Base-by-base conservation (phyloP, 1,284 basidiomycete species). In the Mycosarcoma mackinlayi region DNA sequence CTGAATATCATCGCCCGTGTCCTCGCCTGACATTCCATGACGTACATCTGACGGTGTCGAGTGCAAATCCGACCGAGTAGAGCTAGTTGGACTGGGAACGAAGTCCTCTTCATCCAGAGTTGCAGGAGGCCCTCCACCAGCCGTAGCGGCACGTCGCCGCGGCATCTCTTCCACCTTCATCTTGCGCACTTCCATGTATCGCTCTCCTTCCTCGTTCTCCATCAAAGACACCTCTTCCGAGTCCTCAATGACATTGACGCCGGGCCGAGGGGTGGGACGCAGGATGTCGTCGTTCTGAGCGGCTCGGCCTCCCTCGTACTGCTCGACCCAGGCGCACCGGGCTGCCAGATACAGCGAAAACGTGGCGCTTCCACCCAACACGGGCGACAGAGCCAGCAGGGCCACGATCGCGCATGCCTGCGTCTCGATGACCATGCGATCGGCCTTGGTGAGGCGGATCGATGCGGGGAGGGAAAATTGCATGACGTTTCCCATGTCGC, bases 191-290 rank as follows among this genome's bases (percentile, higher is more conserved):
- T 68, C 65, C 28, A 68, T 25, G 34, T 53, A 58, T 2, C 54
- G 35, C 18, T 68, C 65, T 6, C 65, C 59, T 24, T 62, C 54
- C 31, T 50, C 46, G 39, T 61, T 68, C 38, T 68, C 58, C 23
- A 68, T 24, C 25, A 62, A 58, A 85, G 18, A 86, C 86, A 16
- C 50, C 31, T 74, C 59, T 35, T 62, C 87, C 18, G 87, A 87
- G 45, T 86, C 85, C 21, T 86, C 86, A 6, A 85, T 84, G 9
- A 78, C 77, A 11, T 40, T 51, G 18, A 76, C 64, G 8, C 18
- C 39, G 19, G 61, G 71, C 37, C 31, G 34, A 14, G 6, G 28
- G 5, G 35, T 30, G 18, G 44, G 24, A n/a, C 25, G 33, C 24
- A 64, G 46, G 11, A 53, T 4, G 16, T 48, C 37, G 4, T 38